Conservation (phyloP, 352 stramenopile species). For the Globisporangium abappressorium region DNA sequence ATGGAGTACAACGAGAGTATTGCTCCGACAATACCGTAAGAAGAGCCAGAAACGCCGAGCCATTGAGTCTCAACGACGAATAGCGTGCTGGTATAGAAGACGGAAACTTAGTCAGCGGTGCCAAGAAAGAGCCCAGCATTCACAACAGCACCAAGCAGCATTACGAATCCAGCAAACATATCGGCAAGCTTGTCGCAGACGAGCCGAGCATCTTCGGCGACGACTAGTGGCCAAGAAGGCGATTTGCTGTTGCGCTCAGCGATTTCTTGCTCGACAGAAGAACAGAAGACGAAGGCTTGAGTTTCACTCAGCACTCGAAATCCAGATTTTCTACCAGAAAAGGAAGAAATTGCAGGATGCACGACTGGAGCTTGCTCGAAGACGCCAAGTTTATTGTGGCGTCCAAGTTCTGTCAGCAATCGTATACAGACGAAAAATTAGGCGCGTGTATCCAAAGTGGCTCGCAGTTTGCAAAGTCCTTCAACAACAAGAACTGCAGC, state of each 20-base stretch:
- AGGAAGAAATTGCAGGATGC: neutral
- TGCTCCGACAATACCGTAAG: neutral
- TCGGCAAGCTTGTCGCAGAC: neutral
- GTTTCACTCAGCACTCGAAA: neutral
- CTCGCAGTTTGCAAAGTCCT: neutral
- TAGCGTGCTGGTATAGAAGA: constrained; percentile 8
- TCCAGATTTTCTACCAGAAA: constrained; percentile 1
- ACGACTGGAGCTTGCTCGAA: neutral
- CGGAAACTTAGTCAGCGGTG: neutral
- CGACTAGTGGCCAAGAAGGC: neutral
- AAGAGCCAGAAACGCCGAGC: no score
- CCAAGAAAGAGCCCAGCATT: neutral
- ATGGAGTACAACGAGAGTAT: neutral
- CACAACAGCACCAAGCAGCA: neutral
- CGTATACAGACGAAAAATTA: neutral
- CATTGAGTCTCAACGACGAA: neutral
- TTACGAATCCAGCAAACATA: neutral
- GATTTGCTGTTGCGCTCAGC: neutral
- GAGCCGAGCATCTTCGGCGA: neutral
- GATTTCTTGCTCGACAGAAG: neutral
- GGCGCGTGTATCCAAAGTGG: neutral
- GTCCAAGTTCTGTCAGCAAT: neutral
- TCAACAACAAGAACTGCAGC: constrained; percentile 2
- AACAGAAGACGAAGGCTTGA: neutral
- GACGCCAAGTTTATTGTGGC: neutral